Base-by-base conservation (phyloP, 2,329 filamentous ascomycete genomes). In the Phaeoacremonium minimum region DNA sequence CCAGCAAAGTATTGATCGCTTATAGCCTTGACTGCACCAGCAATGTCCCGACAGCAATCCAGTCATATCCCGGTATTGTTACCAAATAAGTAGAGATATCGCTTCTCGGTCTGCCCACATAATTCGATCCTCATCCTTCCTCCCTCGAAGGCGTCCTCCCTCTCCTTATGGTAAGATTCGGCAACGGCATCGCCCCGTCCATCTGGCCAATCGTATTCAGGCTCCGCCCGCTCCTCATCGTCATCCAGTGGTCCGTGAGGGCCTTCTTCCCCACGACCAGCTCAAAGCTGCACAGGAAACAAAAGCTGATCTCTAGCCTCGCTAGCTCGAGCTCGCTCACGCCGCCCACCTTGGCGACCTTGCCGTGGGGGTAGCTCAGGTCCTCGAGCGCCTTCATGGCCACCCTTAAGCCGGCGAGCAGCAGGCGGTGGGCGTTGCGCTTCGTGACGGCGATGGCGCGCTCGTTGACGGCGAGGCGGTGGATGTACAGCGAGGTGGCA, bases 371-470 rank as follows among this genome's bases (percentile, higher is more conserved):
- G 63, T 94, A 95, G 48, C 83, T 86, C 36, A 91, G 73, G 58
- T 97, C 91, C 60, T 98, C 91, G n/a, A 96, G 67, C 1, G 88
- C 87, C 64, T 97, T 98, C 77, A 90, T 93, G 12, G 91, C 89
- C 4, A 96, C 86, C 22, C 90, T 72, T 36, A 96, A 70, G 6
- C 85, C 87, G 0, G 88, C 90, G 13, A 98, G 74, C 19, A 95
- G 72, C 7, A 97, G 67, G 3, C 93, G 80, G 58, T 98, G 91
- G 43, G 87, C 84, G 44, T 95, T 97, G 38, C 87, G 77, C 39
- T 76, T 74, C 4, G 89, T 95, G 7, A 95, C 84, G 1, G 83
- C 81, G 15, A 97, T 83, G 16, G 84, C 77, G 46, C 78, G 78
- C 55, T 94, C 87, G 30, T 83, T 73, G 11, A 91, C 80, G 1